Percentiles rank a stretch among this genome's conserved stretches.
Evolutionary conservation across 2,329 filamentous ascomycete genomes (phyloP).

Genomic region (Helotiales sp.): DNA sequence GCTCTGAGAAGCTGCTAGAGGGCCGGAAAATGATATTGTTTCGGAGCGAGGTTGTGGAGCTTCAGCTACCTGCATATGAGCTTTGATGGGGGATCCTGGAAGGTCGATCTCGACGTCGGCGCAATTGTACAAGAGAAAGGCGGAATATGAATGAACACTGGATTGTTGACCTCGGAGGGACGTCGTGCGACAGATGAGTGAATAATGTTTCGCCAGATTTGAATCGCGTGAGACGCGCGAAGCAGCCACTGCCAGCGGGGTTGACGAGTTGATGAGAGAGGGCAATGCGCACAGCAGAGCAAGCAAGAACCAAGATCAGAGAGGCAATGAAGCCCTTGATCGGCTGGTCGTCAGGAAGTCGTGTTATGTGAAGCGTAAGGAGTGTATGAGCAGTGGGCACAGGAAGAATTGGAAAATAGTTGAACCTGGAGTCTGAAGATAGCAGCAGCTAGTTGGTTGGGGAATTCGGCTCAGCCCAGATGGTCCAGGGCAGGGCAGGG

Average conservation of each 20-base stretch:
- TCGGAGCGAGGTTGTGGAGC: constrained; percentile 24
- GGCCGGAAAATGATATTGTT: constrained; percentile 29
- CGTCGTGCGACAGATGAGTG: constrained; percentile 14
- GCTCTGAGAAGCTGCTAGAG: constrained; percentile 36
- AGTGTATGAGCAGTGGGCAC: constrained; percentile 9
- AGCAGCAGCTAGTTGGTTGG: no score
- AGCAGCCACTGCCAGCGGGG: constrained; percentile 19
- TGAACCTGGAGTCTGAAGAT: no score
- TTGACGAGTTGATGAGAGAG: not conserved
- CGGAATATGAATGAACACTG: constrained; percentile 3
- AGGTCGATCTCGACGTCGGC: not conserved
- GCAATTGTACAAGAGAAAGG: constrained; percentile 7
- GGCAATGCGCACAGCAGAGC: not conserved
- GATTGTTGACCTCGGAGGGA: constrained; percentile 11
- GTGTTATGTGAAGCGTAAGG: not conserved
- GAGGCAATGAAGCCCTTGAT: constrained; percentile 16
- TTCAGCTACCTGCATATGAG: constrained; percentile 32
- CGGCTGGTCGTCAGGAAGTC: not conserved
- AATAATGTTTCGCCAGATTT: constrained; percentile 9
- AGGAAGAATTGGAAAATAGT: not conserved
- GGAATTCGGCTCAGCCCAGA: no score
- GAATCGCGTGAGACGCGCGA: constrained; percentile 19
- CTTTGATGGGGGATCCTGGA: constrained; percentile 8
- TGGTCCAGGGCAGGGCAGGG: no score
- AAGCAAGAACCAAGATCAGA: constrained; percentile 5